Evolutionary conservation across 2,329 filamentous ascomycete genomes (phyloP).

Genomic region (Sarocladium kiliense): DNA sequence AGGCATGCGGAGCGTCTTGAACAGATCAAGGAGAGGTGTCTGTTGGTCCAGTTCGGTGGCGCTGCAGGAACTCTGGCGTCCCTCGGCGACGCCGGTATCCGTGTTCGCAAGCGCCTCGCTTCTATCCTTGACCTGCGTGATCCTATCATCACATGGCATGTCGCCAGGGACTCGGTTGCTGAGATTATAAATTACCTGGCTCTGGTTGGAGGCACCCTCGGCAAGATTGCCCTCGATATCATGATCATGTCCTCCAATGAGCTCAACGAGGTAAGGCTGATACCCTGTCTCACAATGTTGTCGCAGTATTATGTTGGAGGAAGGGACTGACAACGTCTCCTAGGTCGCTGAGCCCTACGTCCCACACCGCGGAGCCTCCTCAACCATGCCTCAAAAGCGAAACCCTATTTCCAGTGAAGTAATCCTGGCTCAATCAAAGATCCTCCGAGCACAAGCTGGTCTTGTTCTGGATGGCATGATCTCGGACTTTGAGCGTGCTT

Average conservation of each 20-base stretch:
- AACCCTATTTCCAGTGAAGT: constrained; percentile 55
- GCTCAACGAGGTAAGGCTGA: constrained; percentile 29
- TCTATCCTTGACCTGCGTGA: constrained; percentile 40
- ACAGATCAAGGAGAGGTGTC: constrained; percentile 37
- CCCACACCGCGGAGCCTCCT: constrained; percentile 47
- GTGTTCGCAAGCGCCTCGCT: constrained; percentile 44
- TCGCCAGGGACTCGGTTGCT: constrained; percentile 47
- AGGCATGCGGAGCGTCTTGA: constrained; percentile 42
- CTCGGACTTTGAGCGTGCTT: constrained; percentile 51
- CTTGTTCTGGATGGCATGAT: constrained; percentile 53
- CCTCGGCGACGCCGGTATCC: constrained; percentile 43
- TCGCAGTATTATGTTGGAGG: too few relatives aligned
- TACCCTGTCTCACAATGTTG: too few relatives aligned
- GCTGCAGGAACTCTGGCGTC: constrained; percentile 51
- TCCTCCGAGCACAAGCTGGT: constrained; percentile 45
- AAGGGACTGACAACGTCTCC: too few relatives aligned
- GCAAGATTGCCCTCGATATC: constrained; percentile 50
- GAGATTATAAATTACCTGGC: constrained; percentile 50
- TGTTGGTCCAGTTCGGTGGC: constrained; percentile 52
- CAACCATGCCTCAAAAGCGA: constrained; percentile 54
- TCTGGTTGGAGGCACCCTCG: constrained; percentile 45
- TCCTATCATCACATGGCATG: constrained; percentile 53
- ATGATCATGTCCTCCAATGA: constrained; percentile 56
- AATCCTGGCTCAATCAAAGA: constrained; percentile 48
- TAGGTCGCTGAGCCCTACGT: constrained; percentile 53